A percentile compares a stretch with the other conserved stretches of the same genome.
Conservation (phyloP, 2,329 filamentous ascomycete genomes). For the Cytospora piceicola region DNA sequence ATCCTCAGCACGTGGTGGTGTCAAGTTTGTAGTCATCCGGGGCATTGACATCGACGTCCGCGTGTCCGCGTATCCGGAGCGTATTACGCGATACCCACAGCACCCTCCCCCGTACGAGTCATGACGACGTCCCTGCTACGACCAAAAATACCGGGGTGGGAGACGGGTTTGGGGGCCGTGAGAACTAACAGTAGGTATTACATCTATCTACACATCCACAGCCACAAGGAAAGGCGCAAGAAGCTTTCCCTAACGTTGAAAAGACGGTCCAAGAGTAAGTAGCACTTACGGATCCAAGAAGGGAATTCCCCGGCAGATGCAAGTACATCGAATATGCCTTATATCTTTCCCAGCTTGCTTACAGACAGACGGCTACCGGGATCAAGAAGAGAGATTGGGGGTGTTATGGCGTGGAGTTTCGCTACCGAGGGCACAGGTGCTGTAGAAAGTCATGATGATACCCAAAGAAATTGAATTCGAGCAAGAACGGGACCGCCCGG, state of each 20-base stretch:
- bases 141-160: not conserved
- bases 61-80: not conserved
- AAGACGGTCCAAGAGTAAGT: not conserved
- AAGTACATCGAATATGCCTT: not conserved
- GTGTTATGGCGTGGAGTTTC: not conserved
- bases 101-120: not conserved
- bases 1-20: not conserved
- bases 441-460: not conserved
- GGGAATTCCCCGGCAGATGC: not conserved
- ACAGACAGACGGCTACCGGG: not conserved
- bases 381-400: no score
- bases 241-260: not conserved
- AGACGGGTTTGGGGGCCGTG: not conserved
- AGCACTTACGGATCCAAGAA: not conserved
- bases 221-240: no score
- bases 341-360: not conserved
- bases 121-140: not conserved
- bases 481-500: not conserved
- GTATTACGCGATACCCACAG: not conserved
- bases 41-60: not conserved
- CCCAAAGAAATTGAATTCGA: no score
- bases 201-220: no score
- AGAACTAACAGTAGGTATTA: not conserved
- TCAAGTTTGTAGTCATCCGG: not conserved
- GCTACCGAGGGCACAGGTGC: not conserved